Evolutionary conservation across 2,329 filamentous ascomycete species (phyloP).

Genomic region (Paracoccidioides lutzii): DNA sequence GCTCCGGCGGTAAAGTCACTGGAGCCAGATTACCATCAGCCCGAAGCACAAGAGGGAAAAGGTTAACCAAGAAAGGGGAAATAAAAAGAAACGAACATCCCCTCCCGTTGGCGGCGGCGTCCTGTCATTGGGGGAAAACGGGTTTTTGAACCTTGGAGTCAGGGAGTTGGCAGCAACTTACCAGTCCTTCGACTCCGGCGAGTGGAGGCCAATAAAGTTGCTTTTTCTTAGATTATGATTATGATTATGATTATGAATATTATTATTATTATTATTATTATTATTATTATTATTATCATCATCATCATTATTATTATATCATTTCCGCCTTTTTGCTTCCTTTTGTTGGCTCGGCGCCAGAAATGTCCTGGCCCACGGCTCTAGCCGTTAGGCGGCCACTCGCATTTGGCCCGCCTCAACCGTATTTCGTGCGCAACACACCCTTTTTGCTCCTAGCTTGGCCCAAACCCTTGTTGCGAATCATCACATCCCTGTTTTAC

Average conservation of each 20-base stretch:
- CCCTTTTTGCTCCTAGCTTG: background rate
- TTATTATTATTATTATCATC: background rate
- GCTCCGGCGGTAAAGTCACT: background rate
- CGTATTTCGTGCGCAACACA: slow-evolving; percentile 1
- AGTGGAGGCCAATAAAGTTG: background rate
- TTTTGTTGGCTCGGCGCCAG: background rate
- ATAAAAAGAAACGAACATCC: background rate
- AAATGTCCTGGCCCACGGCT: background rate
- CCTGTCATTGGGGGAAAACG: background rate
- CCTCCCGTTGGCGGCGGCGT: background rate
- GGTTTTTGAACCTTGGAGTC: background rate
- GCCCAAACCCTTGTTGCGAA: slow-evolving; percentile 5
- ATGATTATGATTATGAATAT: background rate
- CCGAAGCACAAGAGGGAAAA: background rate
- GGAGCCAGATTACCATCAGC: background rate
- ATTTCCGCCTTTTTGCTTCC: background rate
- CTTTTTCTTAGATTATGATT: background rate
- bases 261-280: background rate
- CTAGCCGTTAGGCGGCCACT: background rate
- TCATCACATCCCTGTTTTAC: slow-evolving; percentile 10
- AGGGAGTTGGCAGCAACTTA: background rate
- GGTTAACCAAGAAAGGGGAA: background rate
- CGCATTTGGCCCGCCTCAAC: background rate
- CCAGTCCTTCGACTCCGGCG: background rate
- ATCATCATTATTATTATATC: background rate